These are phyloP conservation scores for Angomonas ambiguus DNA, from an alignment of 208 protist genomes.

Conservation along the genomic window DNA sequence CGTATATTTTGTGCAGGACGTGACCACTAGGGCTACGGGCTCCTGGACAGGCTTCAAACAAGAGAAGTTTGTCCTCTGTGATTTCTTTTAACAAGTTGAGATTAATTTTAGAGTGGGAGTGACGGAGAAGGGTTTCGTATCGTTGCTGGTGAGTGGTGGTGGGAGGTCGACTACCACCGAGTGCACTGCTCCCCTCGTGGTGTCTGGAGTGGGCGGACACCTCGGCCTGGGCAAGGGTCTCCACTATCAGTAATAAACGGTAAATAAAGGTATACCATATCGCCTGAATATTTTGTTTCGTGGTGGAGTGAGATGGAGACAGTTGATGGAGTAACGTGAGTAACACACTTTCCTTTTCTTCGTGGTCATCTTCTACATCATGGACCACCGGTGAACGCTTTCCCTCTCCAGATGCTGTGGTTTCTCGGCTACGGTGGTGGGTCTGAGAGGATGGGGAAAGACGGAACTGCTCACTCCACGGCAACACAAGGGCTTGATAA, in stretches of 20 bases:
- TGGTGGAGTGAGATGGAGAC: not conserved
- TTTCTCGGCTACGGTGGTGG: no score
- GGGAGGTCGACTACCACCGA: no score
- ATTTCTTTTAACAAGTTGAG: slow-evolving; percentile 50
- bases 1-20: slow-evolving; percentile 56
- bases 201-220: slow-evolving; percentile 41
- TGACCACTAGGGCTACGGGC: slow-evolving; percentile 53
- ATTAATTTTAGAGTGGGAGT: slow-evolving; percentile 65
- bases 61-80: slow-evolving; percentile 64
- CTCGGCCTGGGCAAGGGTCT: slow-evolving; percentile 53
- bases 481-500: slow-evolving; percentile 26
- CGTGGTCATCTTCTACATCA: no score
- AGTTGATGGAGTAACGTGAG: no score
- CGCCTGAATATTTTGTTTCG: not conserved
- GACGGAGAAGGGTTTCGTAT: slow-evolving; percentile 53
- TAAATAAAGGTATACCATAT: slow-evolving; percentile 53
- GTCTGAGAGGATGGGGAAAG: no score
- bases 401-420: no score
- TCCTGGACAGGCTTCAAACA: slow-evolving; percentile 56
- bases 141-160: slow-evolving; percentile 48
- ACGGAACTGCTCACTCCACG: no score
- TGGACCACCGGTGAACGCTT: no score
- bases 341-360: no score
- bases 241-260: slow-evolving; percentile 63
- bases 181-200: not conserved